Evolutionary conservation across 805 yeast species (phyloP), one percentile per base, ranked within the genome.

Genomic region (Hanseniaspora lachancei): DNA sequence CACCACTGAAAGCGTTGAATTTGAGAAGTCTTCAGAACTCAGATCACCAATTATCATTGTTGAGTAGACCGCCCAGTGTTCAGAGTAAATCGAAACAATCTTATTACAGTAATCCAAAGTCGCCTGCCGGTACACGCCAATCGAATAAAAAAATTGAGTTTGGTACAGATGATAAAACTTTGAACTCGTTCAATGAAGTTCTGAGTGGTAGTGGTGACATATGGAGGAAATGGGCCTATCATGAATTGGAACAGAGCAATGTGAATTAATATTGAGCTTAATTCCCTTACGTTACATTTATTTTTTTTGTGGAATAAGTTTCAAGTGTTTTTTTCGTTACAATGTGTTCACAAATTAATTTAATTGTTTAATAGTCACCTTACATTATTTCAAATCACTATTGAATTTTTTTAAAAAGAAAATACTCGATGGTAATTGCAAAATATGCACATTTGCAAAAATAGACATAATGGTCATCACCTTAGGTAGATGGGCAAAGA

Each of bases 191-290:
- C 65, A 89, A 85, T 63, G 83, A 82, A 60, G 75, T 87, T 32
- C 74, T 86, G 44, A 70, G 72, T 55, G 89, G 83, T 65, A 89
- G 95, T 2, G 95, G 95, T 35, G 95, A 87, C 63, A 72, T 85
- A 44, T 87, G 95, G 95, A 74, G 96, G 60, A 83, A 81, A 62
- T 86, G 91, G 86, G 70, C 85, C 41, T 86, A 80, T 74, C 69
- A 72, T 57, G 85, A 80, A 64, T 70, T 77, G 61, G 72, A 76
- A 61, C 84, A 79, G 41, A 63, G 60, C 50, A 60, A 62, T 3
- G 49, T 20, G 16, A 32, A 24, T 15, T 40, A 40, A 8, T 6
- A 32, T 39, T 6, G 1, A 15, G 12, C 21, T 40, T 50, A 16
- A 3, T 18, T 15, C n/a, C 15, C 2, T 18, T 32, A 21, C 15